These are phyloP conservation scores for Paramecium sexaurelia DNA, from an alignment of 73 alveolate genomes.

Conservation along the genomic window DNA sequence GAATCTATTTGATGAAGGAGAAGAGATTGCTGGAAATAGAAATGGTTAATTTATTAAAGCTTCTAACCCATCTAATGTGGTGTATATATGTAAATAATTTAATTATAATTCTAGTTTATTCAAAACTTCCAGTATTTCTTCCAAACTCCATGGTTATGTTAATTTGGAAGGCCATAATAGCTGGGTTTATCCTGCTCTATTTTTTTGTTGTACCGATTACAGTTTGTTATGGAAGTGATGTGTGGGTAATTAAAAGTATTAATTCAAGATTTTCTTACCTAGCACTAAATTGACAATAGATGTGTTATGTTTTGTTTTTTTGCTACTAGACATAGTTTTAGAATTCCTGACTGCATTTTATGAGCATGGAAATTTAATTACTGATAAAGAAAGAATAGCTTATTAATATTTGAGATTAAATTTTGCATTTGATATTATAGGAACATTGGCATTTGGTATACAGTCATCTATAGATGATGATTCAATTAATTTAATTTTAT, in stretches of 20 bases:
- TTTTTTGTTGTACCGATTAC: conserved; percentile 27
- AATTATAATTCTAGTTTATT: not conserved
- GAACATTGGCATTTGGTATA: not conserved
- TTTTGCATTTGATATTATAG: not conserved
- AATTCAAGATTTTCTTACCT: not conserved
- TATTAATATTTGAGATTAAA: not conserved
- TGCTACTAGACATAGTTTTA: not conserved
- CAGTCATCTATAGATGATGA: not conserved
- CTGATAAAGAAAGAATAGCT: conserved; percentile 25
- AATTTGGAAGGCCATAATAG: not conserved
- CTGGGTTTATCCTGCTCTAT: not conserved
- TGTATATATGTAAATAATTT: not conserved
- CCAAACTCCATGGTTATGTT: not conserved
- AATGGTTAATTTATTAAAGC: not conserved
- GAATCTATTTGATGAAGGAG: conserved; percentile 26
- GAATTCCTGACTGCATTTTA: conserved; percentile 42
- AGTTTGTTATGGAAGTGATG: not conserved
- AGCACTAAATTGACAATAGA: not conserved
- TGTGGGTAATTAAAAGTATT: not conserved
- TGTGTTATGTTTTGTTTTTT: not conserved
- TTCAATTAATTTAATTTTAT: not conserved
- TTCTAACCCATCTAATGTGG: not conserved
- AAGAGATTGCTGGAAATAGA: not conserved
- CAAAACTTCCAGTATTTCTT: not conserved
- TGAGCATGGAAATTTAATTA: conserved; percentile 48